Base-by-base conservation (phyloP, 75 land plant genomes). In the Pinus taeda region DNA sequence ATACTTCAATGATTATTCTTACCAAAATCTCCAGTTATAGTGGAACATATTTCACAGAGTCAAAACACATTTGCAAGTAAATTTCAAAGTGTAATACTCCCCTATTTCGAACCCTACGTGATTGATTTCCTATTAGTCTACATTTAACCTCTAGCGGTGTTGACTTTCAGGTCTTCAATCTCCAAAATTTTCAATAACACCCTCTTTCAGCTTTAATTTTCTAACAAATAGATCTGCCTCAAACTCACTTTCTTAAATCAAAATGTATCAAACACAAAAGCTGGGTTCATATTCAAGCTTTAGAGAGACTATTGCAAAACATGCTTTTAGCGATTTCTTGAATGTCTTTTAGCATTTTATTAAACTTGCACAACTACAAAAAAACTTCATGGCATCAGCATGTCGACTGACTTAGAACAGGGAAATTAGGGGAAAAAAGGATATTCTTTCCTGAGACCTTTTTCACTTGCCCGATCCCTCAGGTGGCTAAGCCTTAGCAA, bases 381-480 rank as follows among this genome's bases (percentile, higher is more conserved):
- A 69, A 67, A 20, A 20, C 18, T 42, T 42, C 42, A 4, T 1
- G 42, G 14, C 20, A 69, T 42, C 21, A 11, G 20, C 1, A 69
- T 9, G 49, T 39, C n/a, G 37, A 74, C 60, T 26, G 60, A 57
- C 4, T 14, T 20, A 26, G 66, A 39, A 15, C 4, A 45, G 70
- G 49, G 18, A 70, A 70, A 29, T 20, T 70, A 21, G 30, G 66
- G 53, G 3, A 33, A 29, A 88, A 81, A 90, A 95, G 99, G 99
- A 97, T 97, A 97, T 95, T 97, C 94, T 76, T 97, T 97, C 74
- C 87, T 82, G 12, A 89, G 98, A 61, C 99, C 99, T 71, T 82
- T 86, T 81, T 97, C 99, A 81, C 97, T 97, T 24, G 99, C 99
- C 39, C 99, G 90, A 77, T 97, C 99, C 79, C 99, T 83, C 60